Percentiles rank a stretch among this genome's conserved stretches.
These are phyloP conservation scores for Manihot esculenta DNA, from an alignment of 441 rosid genomes.

Conservation along the genomic window DNA sequence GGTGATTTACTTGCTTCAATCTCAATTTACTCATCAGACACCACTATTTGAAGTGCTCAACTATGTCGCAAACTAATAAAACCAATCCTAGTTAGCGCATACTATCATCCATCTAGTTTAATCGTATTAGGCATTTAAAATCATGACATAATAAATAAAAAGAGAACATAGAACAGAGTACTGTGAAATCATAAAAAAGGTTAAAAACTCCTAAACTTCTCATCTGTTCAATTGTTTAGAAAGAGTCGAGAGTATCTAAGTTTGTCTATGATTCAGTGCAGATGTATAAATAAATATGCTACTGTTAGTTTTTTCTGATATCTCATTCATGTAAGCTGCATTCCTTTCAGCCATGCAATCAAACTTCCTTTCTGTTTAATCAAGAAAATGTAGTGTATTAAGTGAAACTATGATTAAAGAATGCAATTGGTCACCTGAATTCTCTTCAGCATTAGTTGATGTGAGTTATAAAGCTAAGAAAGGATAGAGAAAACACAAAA, in stretches of 20 bases:
- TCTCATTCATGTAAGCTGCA: not conserved
- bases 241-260: not conserved
- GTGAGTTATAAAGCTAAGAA: not conserved
- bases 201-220: not conserved
- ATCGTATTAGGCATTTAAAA: not conserved
- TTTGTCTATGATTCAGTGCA: not conserved
- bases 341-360: not conserved
- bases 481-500: not conserved
- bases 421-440: not conserved
- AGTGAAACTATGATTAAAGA: not conserved
- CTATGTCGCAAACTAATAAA: not conserved
- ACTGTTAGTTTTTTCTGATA: not conserved
- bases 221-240: not conserved
- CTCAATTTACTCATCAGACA: not conserved
- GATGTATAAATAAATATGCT: not conserved
- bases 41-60: not conserved
- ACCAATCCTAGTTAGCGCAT: not conserved
- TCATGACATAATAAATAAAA: not conserved
- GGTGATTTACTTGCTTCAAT: conserved; percentile 29
- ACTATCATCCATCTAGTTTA: not conserved
- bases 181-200: not conserved
- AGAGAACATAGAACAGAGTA: not conserved
- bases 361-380: not conserved
- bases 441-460: not conserved
- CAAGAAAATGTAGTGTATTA: not conserved